Percentiles rank a stretch among this genome's conserved stretches.
These are phyloP conservation scores for Protomyces inouyei DNA, from an alignment of 1,139 yeast genomes.

Conservation along the genomic window DNA sequence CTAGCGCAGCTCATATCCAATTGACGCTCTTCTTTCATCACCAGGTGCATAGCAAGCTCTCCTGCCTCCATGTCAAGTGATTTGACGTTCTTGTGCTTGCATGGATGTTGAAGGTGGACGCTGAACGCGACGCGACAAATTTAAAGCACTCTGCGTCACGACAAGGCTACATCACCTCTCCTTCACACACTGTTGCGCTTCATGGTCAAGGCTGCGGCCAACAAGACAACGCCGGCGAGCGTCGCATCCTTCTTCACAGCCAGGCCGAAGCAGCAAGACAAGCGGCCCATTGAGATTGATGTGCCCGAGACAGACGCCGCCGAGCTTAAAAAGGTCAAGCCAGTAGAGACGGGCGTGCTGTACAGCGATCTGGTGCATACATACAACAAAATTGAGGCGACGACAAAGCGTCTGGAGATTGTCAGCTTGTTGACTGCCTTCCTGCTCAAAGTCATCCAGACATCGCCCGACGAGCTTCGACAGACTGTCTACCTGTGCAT, in stretches of 20 bases:
- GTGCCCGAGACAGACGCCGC: neutral
- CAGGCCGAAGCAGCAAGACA: neutral
- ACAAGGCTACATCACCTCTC: neutral
- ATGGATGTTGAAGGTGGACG: too few species aligned
- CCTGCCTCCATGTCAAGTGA: too few species aligned
- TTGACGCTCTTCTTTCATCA: too few species aligned
- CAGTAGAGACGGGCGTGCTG: slow-evolving; percentile 2
- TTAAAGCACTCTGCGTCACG: neutral
- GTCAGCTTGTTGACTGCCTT: slow-evolving; percentile 32
- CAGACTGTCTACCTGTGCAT: slow-evolving; percentile 42
- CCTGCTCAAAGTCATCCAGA: slow-evolving; percentile 28
- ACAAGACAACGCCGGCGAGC: neutral
- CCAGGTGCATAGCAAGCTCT: too few species aligned
- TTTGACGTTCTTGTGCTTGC: too few species aligned
- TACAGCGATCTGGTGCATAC: slow-evolving; percentile 28
- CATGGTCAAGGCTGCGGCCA: neutral
- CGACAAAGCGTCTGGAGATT: slow-evolving; percentile 34
- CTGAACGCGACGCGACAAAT: too few species aligned
- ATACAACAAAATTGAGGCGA: slow-evolving; percentile 30
- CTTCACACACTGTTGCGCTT: neutral
- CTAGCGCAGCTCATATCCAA: too few species aligned
- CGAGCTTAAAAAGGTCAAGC: neutral
- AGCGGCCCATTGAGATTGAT: neutral
- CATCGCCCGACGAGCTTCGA: slow-evolving; percentile 30
- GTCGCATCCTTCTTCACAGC: neutral